Evolutionary conservation across 768 basidiomycete genomes (phyloP), one percentile per base, ranked within the genome.

Genomic region (Leucosporidium scottii): DNA sequence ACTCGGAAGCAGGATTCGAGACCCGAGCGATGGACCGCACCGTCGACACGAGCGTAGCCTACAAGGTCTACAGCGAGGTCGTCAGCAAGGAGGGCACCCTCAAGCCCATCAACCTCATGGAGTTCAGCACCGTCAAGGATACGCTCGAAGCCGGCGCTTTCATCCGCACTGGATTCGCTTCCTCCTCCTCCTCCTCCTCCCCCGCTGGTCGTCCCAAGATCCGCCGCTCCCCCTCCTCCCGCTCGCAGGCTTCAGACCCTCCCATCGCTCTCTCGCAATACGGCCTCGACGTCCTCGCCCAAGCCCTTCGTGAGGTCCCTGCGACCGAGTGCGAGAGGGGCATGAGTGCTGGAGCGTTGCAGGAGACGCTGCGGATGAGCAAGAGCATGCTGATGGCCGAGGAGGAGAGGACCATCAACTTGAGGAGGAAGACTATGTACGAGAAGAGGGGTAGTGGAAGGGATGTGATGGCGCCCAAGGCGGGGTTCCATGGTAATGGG

Each of bases 41-140:
- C 8, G 62, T 44, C 1, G 15, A 15, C 1, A 23, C n/a, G 9
- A 36, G 58, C 34, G 59, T 48, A 6, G 65, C 57, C 27, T 65
- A 39, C 64, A 55, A 59, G 31, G 60, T 59, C 15, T 72, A 69
- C 60, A 36, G 53, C 30, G 65, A 66, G n/a, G 47, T 56, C 44
- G 25, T 72, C 47, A 13, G 53, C 1, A 10, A 36, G 3, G 50
- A 58, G 30, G 59, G 62, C 0, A 66, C 62, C 13, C 50, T 64
- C 21, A 51, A 59, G 4, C 9, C 60, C 17, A 56, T 55, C 47
- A 39, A 44, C 12, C 50, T 34, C 28, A 61, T 58, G 21, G 54
- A 49, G 0, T 72, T 66, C 28, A 20, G 18, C 2, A 59, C 63
- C 30, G 62, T 68, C 20, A 23, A 69, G 31, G 67, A 66, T 15